phyloP scores from a whole-genome alignment of 305 asterid genomes.

The Fraxinus baroniana region DNA sequence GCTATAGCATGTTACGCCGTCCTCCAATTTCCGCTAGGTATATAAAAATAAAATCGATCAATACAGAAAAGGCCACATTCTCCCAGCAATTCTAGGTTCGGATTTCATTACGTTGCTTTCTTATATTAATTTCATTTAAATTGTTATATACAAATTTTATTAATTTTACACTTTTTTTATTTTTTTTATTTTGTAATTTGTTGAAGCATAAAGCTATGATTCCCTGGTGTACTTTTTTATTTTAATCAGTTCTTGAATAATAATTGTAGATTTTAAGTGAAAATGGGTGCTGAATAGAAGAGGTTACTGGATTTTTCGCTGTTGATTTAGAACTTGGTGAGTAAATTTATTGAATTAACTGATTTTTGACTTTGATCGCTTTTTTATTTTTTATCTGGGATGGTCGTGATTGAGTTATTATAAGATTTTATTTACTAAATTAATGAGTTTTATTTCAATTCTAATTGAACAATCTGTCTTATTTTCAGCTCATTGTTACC shows the following conservation, averaged over 20 bases:
- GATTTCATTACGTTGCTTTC: neutral
- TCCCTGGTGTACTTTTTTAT: neutral
- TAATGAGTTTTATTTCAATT: slow-evolving; percentile 3
- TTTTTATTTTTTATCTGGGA: neutral
- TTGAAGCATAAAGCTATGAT: slow-evolving; percentile 13
- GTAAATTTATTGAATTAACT: slow-evolving; percentile 22
- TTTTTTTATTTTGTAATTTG: neutral
- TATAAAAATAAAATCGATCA: slow-evolving; percentile 50
- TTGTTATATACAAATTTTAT: neutral
- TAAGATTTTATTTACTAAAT: slow-evolving; percentile 3
- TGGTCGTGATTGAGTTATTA: slow-evolving; percentile 9
- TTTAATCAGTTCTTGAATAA: slow-evolving; percentile 3
- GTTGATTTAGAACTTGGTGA: neutral
- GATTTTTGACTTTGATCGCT: slow-evolving; percentile 37
- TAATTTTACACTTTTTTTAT: neutral
- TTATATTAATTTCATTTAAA: neutral
- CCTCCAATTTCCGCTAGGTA: slow-evolving; percentile 59
- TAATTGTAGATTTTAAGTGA: slow-evolving; percentile 18
- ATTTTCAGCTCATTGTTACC: slow-evolving; percentile 20
- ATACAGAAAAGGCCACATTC: slow-evolving; percentile 15
- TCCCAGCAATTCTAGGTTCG: slow-evolving; percentile 42
- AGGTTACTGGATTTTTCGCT: slow-evolving; percentile 26
- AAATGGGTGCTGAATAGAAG: slow-evolving; percentile 15
- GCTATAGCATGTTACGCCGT: slow-evolving; percentile 44
- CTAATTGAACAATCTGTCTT: slow-evolving; percentile 21